Conservation (phyloP, 257 asterid genomes). For the Scutellaria baicalensis region DNA sequence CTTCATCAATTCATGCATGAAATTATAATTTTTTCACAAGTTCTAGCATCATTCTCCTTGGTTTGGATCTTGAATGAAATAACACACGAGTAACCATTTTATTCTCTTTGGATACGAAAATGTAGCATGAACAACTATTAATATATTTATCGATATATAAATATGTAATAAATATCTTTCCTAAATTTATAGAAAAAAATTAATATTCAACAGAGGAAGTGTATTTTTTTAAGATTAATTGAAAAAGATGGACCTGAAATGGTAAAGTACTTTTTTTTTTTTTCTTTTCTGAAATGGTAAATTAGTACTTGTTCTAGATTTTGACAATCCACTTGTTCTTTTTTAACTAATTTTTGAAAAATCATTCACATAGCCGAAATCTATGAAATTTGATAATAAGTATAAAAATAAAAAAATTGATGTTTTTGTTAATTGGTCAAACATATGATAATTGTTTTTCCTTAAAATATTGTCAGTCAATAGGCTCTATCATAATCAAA, state of each 20-base stretch:
- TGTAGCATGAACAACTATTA: too few species aligned
- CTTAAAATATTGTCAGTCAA: neutral
- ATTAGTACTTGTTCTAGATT: neutral
- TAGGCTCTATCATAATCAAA: neutral
- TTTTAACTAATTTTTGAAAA: neutral
- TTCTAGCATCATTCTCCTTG: too few species aligned
- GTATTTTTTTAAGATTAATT: neutral
- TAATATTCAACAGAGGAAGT: neutral
- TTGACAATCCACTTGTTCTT: neutral
- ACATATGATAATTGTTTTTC: neutral
- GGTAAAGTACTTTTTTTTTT: neutral
- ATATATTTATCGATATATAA: too few species aligned
- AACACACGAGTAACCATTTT: too few species aligned
- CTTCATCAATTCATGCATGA: too few species aligned
- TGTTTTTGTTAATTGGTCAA: conserved; percentile 11
- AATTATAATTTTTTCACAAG: too few species aligned
- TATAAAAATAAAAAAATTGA: neutral
- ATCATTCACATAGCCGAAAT: conserved; percentile 15
- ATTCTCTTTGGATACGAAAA: too few species aligned
- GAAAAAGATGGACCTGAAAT: neutral
- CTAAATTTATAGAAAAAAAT: too few species aligned
- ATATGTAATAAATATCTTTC: too few species aligned
- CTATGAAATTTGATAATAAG: conserved; percentile 3
- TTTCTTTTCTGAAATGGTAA: too few species aligned
- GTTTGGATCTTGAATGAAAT: too few species aligned